phyloP scores from a whole-genome alignment of 805 yeast species.

The Lachancea dasiensis region DNA sequence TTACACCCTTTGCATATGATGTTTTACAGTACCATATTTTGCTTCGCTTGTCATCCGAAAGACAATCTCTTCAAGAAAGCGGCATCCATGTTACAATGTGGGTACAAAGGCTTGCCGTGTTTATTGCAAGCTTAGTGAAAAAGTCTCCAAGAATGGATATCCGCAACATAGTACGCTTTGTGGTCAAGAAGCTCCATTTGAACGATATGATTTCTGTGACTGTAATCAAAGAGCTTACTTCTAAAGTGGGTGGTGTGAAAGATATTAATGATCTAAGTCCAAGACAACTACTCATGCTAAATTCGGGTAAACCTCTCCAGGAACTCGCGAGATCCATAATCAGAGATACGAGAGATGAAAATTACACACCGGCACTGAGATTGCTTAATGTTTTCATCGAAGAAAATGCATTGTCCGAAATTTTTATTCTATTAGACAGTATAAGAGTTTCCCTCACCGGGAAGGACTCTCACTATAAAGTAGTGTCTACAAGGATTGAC shows the following conservation, averaged over 20 bases:
- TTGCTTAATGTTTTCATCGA: constrained; percentile 43
- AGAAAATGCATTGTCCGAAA: constrained; percentile 47
- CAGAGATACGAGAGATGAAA: constrained; percentile 42
- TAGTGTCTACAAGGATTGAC: constrained; percentile 65
- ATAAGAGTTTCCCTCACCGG: constrained; percentile 37
- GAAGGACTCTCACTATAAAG: constrained; percentile 52
- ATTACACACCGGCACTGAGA: constrained; percentile 42
- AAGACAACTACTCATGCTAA: constrained; percentile 58
- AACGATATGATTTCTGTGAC: constrained; percentile 56
- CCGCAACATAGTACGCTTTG: constrained; percentile 51
- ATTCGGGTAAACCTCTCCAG: constrained; percentile 56
- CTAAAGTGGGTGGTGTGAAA: constrained; percentile 75
- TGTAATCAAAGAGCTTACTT: constrained; percentile 59
- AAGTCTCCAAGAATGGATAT: constrained; percentile 52
- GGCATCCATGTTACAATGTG: constrained; percentile 79
- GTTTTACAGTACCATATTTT: constrained; percentile 67
- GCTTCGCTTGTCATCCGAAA: constrained; percentile 61
- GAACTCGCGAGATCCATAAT: constrained; percentile 51
- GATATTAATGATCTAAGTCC: constrained; percentile 60
- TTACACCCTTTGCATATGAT: constrained; percentile 80
- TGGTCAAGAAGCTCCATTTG: constrained; percentile 56
- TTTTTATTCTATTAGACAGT: constrained; percentile 58
- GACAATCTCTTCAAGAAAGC: constrained; percentile 63
- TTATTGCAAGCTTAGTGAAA: constrained; percentile 65
- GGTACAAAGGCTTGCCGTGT: constrained; percentile 77